Base-by-base conservation (phyloP, 257 asterid genomes). In the Solanum gracilifrons region DNA sequence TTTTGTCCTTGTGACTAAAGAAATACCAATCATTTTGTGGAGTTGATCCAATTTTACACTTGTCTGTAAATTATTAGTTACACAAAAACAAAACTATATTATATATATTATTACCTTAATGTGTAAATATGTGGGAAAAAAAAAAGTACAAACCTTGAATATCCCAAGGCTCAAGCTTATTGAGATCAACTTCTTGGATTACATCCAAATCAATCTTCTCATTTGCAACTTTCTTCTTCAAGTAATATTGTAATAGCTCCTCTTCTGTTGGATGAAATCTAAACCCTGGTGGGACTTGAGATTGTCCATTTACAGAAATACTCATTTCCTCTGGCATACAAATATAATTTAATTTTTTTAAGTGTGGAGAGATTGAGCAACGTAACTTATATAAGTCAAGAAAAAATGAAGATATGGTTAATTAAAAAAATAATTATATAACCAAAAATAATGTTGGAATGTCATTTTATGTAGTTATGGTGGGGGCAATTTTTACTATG, bases 81-180 rank as follows among this genome's bases (percentile, higher is more conserved):
- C 29, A 60, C 69, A 23, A 60, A 79, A 39, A 37, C 2, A 25
- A 13, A 29, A 29, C 7, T 66, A 27, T 11, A 25, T 76, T 13
- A 71, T 18, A 18, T 72, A 20, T 48, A 48, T 48, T 48, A 48
- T 48, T 15, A 48, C 60, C 21, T 48, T 48, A 0, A 46, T 46
- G 18, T 46, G 7, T 48, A 48, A 0, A 48, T 48, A 48, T 48
- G 21, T 48, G 16, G 2, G 1, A 2, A 5, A 46, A 4, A 48
- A 48, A 13, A 48, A 15, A 0, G 0, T 6, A 48, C 39, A n/a
- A 41, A 92, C 99, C 99, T 95, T 94, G 99, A 89, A 96, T 95
- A 60, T 96, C 99, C 99, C 99, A 96, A 5, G 99, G 99, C 89
- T 96, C 98, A 88, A 96, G 98, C 87, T 96, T 96, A 91, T 95